Base-by-base conservation (phyloP, 2,329 filamentous ascomycete genomes). In the Aspergillus novofumigatus region DNA sequence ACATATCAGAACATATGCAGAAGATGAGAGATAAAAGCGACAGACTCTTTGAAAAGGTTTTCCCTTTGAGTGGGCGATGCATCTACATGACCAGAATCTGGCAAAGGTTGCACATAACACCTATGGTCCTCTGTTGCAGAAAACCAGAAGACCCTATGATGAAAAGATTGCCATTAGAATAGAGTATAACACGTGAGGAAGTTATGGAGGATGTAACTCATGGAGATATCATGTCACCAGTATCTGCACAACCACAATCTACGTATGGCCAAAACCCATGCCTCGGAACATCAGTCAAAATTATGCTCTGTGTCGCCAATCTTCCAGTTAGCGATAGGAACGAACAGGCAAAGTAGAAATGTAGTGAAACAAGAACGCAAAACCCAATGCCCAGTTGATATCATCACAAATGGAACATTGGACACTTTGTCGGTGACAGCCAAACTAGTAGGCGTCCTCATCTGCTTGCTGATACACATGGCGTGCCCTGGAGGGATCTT, bases 391-490 rank as follows among this genome's bases (percentile, higher is more conserved):
- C 47, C 32, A 42, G 42, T 25, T 49, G 35, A 50, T 42, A 29
- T 48, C 44, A 51, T 44, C 8, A 51, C 48, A 38, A 49, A 29
- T 47, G 45, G 44, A 52, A 38, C 45, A 35, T 25, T 52, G 25
- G 51, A 26, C 51, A 51, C 32, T 29, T 53, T 50, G 38, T 45
- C 42, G 21, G 25, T 11, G 26, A 29, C n/a, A 10, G 49, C 6
- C 9, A 26, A 45, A 23, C 64, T 63, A 77, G 58, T 78, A 78
- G 53, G 67, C 88, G 68, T 90, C 80, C 58, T 92, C 89, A 55
- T 89, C 88, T 68, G 83, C 86, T 65, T 87, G 82, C 74, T 93
- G 86, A 75, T 96, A 95, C 64, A 94, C 87, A 71, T 96, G 91
- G 67, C 91, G 88, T 72, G 84, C 88, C 69, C 92, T 84, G 60